A percentile compares a stretch with the other conserved stretches of the same genome.
These are phyloP conservation scores for Priceomyces carsonii DNA, from an alignment of 805 yeast genomes.

Conservation along the genomic window DNA sequence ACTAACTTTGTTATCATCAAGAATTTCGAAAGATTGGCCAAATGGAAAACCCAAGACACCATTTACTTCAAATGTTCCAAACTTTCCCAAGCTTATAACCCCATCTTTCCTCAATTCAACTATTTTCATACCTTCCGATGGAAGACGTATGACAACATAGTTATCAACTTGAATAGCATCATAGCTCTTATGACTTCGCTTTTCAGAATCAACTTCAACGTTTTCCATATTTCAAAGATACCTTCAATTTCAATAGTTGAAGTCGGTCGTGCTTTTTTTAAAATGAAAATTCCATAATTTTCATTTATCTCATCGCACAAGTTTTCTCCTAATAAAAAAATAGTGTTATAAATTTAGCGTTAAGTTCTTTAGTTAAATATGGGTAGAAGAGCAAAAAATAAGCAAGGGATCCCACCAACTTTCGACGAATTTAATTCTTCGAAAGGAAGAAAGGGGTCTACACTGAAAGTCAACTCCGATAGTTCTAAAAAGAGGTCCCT, in stretches of 20 bases:
- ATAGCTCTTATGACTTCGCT: not conserved
- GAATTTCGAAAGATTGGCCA: constrained; percentile 88
- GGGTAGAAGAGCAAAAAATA: constrained; percentile 94
- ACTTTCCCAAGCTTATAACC: constrained; percentile 78
- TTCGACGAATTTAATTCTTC: constrained; percentile 72
- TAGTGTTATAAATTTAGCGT: constrained; percentile 5
- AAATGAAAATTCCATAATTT: constrained; percentile 11
- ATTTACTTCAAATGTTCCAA: constrained; percentile 79
- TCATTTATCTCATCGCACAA: constrained; percentile 11
- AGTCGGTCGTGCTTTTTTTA: constrained; percentile 9
- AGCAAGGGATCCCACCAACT: constrained; percentile 91
- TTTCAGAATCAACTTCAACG: not conserved
- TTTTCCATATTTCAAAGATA: not conserved
- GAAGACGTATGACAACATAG: constrained; percentile 68
- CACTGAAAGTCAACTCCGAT: constrained; percentile 26
- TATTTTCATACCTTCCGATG: constrained; percentile 77
- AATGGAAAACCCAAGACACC: constrained; percentile 77
- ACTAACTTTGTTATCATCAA: constrained; percentile 51
- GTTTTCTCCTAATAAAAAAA: not conserved
- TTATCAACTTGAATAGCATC: constrained; percentile 45
- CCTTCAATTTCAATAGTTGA: not conserved
- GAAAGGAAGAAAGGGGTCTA: constrained; percentile 41
- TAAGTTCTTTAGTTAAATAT: constrained; percentile 34
- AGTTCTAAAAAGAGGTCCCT: constrained; percentile 1
- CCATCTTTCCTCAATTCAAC: constrained; percentile 65